Base-by-base conservation (phyloP, 148 eudicot genomes). In the Tetragonia tetragonoides region DNA sequence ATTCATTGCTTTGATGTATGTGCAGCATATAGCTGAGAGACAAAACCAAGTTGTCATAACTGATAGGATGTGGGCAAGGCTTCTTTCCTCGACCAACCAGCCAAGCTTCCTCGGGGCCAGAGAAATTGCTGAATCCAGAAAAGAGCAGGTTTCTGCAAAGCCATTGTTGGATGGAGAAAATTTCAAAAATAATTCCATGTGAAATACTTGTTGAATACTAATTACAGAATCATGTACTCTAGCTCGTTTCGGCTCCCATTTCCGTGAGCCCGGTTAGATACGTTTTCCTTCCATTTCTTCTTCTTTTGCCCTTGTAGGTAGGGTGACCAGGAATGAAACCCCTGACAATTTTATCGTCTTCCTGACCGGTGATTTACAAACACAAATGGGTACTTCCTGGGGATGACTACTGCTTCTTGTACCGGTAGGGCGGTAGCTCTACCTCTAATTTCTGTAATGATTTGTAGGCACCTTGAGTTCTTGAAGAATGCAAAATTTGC, bases 51-150 rank as follows among this genome's bases (percentile, higher is more conserved):
- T 91, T 7, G 85, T 87, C 62, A 90, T 90, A 83, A 92, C 93
- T 0, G 97, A 92, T 78, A 87, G 97, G 81, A 93, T 93, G 97
- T 93, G 97, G 97, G 95, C 95, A 12, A 84, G 95, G 79, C 89
- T 93, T 11, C 93, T 93, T 65, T 89, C 97, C 20, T 93, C 95
- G 0, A 93, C 95, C 40, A 91, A 88, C 85, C 95, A 89, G 75
- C 97, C 93, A 42, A 93, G 97, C 86, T 93, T 93, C 74, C 75
- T 93, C 71, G 68, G 82, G 21, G 80, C 86, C 16, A 86, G 77
- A 70, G 86, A 84, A 4, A 41, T 80, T 18, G 81, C 73, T 59
- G 87, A 85, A 77, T 86, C 81, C 39, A 83, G 75, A 77, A 81
- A 83, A 70, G 84, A 75, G 77, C 72, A 78, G 37, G 39, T 42